phyloP scores from a whole-genome alignment of 1,284 basidiomycete species.

The Ustilago nuda region DNA sequence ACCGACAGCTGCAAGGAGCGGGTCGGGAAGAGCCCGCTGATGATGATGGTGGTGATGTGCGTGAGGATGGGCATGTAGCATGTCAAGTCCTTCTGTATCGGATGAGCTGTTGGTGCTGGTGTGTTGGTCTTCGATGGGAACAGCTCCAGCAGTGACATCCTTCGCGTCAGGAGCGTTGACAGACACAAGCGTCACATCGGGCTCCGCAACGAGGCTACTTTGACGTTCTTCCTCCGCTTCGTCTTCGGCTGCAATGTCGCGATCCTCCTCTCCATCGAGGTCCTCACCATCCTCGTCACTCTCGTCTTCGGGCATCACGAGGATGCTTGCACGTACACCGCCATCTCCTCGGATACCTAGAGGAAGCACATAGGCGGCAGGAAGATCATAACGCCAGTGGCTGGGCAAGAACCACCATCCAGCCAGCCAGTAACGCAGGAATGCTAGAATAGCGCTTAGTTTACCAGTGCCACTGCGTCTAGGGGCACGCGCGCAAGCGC shows the following conservation, averaged over 20 bases:
- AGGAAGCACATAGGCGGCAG: conserved; percentile 54
- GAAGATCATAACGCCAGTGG: conserved; percentile 52
- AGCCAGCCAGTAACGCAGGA: conserved; percentile 53
- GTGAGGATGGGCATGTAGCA: conserved; percentile 8
- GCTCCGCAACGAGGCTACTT: conserved; percentile 11
- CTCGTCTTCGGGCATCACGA: conserved; percentile 53
- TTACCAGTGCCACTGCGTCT: conserved; percentile 26
- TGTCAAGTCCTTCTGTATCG: conserved; percentile 17
- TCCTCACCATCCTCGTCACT: conserved; percentile 45
- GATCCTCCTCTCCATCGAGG: conserved; percentile 30
- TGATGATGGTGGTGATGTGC: conserved; percentile 23
- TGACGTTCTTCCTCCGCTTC: conserved; percentile 31
- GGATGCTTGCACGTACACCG: conserved; percentile 56
- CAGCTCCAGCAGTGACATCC: background rate
- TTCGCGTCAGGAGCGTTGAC: conserved; percentile 1
- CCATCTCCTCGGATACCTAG: conserved; percentile 60
- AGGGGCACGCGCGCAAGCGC: conserved; percentile 31
- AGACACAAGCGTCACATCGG: conserved; percentile 9
- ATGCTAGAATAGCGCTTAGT: conserved; percentile 43
- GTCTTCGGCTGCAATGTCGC: conserved; percentile 43
- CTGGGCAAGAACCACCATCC: conserved; percentile 53
- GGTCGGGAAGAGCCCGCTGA: conserved; percentile 41
- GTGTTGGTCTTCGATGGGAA: conserved; percentile 12
- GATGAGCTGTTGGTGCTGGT: conserved; percentile 40
- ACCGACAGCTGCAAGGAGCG: conserved; percentile 45